Conservation (phyloP, 2,329 filamentous ascomycete species). For the Iodosphaeria phyllophila region DNA sequence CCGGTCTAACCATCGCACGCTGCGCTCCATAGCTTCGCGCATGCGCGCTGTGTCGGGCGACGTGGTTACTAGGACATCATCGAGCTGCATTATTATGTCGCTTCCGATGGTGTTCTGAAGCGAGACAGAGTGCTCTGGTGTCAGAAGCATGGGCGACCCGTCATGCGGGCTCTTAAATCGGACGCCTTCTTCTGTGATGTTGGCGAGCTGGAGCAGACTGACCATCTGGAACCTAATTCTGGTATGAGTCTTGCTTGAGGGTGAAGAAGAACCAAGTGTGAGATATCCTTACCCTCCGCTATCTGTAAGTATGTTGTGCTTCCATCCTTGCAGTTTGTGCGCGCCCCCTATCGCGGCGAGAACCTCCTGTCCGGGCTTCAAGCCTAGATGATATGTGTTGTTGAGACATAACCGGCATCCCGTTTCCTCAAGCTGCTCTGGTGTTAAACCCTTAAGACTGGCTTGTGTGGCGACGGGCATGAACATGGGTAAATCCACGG, state of each 20-base stretch:
- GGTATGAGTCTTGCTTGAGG: no score
- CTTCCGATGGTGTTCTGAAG: slow-evolving; percentile 95
- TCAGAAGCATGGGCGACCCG: slow-evolving; percentile 87
- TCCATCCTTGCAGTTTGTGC: slow-evolving; percentile 89
- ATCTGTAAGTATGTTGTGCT: slow-evolving; percentile 81
- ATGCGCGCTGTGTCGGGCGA: slow-evolving; percentile 79
- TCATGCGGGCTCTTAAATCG: slow-evolving; percentile 94
- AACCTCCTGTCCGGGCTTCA: slow-evolving; percentile 85
- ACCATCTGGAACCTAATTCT: slow-evolving; percentile 86
- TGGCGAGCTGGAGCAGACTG: slow-evolving; percentile 79
- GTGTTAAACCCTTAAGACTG: slow-evolving; percentile 84
- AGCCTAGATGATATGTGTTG: slow-evolving; percentile 91
- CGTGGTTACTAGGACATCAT: slow-evolving; percentile 93
- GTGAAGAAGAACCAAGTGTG: no score
- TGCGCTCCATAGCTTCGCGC: slow-evolving; percentile 86
- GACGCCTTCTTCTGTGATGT: slow-evolving; percentile 88
- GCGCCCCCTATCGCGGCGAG: slow-evolving; percentile 79
- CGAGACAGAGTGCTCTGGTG: slow-evolving; percentile 89
- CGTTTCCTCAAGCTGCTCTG: slow-evolving; percentile 77
- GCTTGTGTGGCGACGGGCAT: slow-evolving; percentile 98
- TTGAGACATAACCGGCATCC: slow-evolving; percentile 85
- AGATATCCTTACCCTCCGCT: slow-evolving; percentile 50
- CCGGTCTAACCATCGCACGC: slow-evolving; percentile 86
- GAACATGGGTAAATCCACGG: slow-evolving; percentile 80
- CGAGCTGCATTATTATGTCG: slow-evolving; percentile 98